Evolutionary conservation across 2,329 filamentous ascomycete species (phyloP).

Genomic region (Fusarium sp.): DNA sequence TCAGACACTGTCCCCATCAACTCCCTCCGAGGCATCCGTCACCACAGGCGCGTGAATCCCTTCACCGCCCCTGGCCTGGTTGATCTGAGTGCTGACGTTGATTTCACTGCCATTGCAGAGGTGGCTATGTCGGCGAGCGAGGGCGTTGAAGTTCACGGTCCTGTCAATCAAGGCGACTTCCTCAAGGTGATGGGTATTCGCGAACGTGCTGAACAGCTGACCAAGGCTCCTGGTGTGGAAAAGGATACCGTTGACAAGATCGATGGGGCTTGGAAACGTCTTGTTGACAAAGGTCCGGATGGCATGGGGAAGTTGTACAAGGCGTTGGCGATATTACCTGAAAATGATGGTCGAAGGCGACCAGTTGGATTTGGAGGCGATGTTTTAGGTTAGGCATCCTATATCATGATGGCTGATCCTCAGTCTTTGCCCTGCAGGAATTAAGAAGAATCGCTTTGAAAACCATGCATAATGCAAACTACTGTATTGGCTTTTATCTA

Average conservation of each 20-base stretch:
- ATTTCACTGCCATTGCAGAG: slow-evolving; percentile 89
- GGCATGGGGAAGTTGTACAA: slow-evolving; percentile 98
- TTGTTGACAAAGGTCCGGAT: slow-evolving; percentile 83
- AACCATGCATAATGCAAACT: slow-evolving; percentile 22
- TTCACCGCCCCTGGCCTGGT: slow-evolving; percentile 84
- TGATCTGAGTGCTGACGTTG: slow-evolving; percentile 92
- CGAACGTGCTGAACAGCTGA: slow-evolving; percentile 77
- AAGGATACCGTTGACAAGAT: slow-evolving; percentile 69
- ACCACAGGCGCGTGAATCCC: slow-evolving; percentile 80
- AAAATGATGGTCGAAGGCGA: slow-evolving; percentile 76
- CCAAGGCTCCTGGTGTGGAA: slow-evolving; percentile 56
- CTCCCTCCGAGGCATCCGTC: slow-evolving; percentile 87
- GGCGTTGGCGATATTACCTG: slow-evolving; percentile 88
- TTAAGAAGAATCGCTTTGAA: slow-evolving; percentile 8
- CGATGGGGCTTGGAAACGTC: slow-evolving; percentile 78
- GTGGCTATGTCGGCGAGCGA: slow-evolving; percentile 78
- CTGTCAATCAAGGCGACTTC: slow-evolving; percentile 86
- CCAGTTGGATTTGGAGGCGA: slow-evolving; percentile 94
- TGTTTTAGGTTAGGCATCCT: slow-evolving; percentile 47
- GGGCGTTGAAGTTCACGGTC: slow-evolving; percentile 91
- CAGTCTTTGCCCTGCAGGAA: not conserved
- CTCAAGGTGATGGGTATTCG: slow-evolving; percentile 83
- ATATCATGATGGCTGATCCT: not conserved
- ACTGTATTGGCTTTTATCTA: slow-evolving; percentile 14
- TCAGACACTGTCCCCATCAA: slow-evolving; percentile 82